Percentiles rank a stretch among this genome's conserved stretches.
Evolutionary conservation across 23 red algal genomes (phyloP).

Genomic region (Gracilaria domingensis): DNA sequence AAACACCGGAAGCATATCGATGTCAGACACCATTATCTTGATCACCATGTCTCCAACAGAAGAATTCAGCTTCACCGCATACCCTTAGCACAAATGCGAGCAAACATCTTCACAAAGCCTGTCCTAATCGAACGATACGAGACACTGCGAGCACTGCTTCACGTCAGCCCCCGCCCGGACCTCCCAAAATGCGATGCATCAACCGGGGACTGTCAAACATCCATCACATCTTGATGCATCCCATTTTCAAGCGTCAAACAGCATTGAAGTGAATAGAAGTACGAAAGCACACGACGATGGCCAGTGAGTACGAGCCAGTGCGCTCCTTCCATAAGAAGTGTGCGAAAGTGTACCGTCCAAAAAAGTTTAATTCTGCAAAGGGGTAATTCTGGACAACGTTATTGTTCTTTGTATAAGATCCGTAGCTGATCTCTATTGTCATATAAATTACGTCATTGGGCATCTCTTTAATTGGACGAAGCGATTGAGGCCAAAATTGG

Average conservation of each 20-base stretch:
- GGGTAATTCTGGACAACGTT: no score
- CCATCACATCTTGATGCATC: not conserved
- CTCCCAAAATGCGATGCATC: not conserved
- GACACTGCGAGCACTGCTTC: not conserved
- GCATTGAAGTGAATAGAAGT: not conserved
- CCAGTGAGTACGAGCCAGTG: no score
- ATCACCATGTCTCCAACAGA: not conserved
- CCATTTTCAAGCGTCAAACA: not conserved
- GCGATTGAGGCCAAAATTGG: no score
- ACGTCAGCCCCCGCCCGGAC: not conserved
- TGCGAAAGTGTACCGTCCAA: no score
- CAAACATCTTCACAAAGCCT: conserved; percentile 37
- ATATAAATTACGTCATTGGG: no score
- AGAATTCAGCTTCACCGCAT: not conserved
- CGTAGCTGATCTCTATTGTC: no score
- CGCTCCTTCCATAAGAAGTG: no score
- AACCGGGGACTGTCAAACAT: conserved; percentile 19
- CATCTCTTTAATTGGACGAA: no score
- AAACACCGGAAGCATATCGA: not conserved
- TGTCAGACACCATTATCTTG: not conserved
- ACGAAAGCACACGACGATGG: no score
- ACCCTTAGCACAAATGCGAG: conserved; percentile 12
- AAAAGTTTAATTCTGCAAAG: no score
- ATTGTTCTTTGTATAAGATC: no score
- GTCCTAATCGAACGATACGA: not conserved